A percentile compares a stretch with the other conserved stretches of the same genome.
phyloP scores from a whole-genome alignment of 257 asterid species.

The Sherardia arvensis region DNA sequence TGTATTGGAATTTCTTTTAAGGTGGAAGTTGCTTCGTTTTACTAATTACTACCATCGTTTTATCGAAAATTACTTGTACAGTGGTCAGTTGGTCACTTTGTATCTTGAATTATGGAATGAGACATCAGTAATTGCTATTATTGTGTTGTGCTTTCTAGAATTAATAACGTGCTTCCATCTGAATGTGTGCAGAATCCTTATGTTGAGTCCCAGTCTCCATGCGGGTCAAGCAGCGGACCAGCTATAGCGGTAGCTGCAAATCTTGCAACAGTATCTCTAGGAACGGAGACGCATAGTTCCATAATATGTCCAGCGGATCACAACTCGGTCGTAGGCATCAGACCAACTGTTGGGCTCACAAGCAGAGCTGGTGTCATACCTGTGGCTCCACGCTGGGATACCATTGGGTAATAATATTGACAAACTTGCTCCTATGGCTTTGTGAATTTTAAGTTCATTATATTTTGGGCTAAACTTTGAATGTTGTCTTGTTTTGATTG shows the following conservation, averaged over 20 bases:
- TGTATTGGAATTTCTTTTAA: too few species aligned
- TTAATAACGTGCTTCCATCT: not conserved
- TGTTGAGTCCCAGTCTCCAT: conserved; percentile 32
- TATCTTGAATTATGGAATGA: too few species aligned
- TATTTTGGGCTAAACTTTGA: not conserved
- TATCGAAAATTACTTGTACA: not conserved
- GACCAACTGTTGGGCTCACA: conserved; percentile 62
- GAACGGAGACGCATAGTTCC: conserved; percentile 67
- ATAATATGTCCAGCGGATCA: conserved; percentile 52
- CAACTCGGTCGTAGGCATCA: conserved; percentile 53
- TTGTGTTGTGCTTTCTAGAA: too few species aligned
- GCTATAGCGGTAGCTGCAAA: conserved; percentile 67
- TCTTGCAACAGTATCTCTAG: conserved; percentile 52
- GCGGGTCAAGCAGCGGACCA: conserved; percentile 73
- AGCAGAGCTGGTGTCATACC: conserved; percentile 67
- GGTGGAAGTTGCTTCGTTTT: not conserved
- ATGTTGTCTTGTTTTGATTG: not conserved
- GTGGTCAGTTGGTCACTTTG: not conserved
- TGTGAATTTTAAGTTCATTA: not conserved
- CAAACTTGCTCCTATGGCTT: not conserved
- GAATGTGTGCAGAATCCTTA: conserved; percentile 43
- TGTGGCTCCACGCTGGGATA: conserved; percentile 49
- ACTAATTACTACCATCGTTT: not conserved
- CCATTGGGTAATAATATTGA: conserved; percentile 36
- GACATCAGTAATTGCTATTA: too few species aligned